Evolutionary conservation across 2,329 filamentous ascomycete species (phyloP).

Genomic region (Trichoderma cornu-damae): DNA sequence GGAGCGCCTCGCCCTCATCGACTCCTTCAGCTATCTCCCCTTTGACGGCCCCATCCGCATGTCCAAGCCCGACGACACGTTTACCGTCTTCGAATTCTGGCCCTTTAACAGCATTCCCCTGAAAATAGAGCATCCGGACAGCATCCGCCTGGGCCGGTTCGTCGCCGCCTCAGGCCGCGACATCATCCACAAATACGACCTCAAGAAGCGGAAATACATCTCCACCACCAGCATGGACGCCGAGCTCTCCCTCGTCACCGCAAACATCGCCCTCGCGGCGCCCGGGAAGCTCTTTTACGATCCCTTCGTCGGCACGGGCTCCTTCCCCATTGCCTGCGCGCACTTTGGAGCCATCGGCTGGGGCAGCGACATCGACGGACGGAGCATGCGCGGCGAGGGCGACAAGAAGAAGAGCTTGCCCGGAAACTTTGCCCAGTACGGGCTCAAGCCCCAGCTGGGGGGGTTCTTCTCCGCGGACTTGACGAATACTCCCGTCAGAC

Average conservation of each 20-base stretch:
- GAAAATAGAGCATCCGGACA: constrained; percentile 49
- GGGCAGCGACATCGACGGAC: constrained; percentile 90
- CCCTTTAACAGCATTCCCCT: constrained; percentile 47
- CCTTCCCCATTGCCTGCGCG: constrained; percentile 83
- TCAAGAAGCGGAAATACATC: constrained; percentile 92
- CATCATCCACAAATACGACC: constrained; percentile 67
- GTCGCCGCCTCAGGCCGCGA: constrained; percentile 63
- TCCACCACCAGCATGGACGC: constrained; percentile 97
- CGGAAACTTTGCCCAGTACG: constrained; percentile 83
- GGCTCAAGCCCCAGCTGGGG: constrained; percentile 58
- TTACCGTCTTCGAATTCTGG: constrained; percentile 82
- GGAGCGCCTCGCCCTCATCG: constrained; percentile 69
- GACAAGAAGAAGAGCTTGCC: constrained; percentile 45
- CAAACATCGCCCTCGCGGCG: constrained; percentile 78
- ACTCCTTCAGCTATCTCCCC: constrained; percentile 71
- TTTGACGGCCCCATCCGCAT: constrained; percentile 76
- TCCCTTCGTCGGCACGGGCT: constrained; percentile 92
- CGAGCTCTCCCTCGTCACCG: constrained; percentile 83
- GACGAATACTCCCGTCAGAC: constrained; percentile 74
- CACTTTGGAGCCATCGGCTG: constrained; percentile 81
- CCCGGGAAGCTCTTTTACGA: constrained; percentile 88
- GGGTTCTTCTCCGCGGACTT: constrained; percentile 82
- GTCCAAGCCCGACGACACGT: constrained; percentile 66
- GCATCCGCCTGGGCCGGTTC: constrained; percentile 66
- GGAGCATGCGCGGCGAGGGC: constrained; percentile 73